Evolutionary conservation across 179 eudicot genomes (phyloP), one percentile per base, ranked within the genome.

Genomic region (Gypsophila paniculata): DNA sequence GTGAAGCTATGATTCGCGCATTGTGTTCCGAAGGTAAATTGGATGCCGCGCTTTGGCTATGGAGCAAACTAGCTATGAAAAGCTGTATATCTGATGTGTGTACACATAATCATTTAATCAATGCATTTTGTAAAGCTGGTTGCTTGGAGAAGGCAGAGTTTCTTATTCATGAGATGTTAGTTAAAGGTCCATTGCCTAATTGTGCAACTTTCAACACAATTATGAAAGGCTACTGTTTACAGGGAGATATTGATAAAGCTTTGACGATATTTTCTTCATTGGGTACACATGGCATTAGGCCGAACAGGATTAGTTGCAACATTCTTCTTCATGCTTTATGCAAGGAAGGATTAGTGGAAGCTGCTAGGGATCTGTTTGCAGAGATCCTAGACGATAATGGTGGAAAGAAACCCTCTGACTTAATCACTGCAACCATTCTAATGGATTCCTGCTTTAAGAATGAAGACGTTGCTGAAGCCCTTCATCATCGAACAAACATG

Each of bases 251-350:
- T 51, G 96, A 87, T 74, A 85, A 77, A 78, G 97, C 92, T 72
- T 82, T 86, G 11, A 80, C 86, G 64, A 53, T 88, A 55, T 76
- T 86, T 69, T 86, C 86, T 46, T 81, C 87, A 61, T 89, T 91
- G 96, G 65, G 71, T 55, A 73, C 66, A 59, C 34, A 22, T 74
- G 87, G 84, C 38, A 71, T 86, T 61, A 78, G 65, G 60, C 96
- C 97, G 65, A 86, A 89, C 71, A 85, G 69, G 75, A 80, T 89
- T 65, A 83, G 91, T 17, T 84, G 85, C 71, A 89, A 87, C 78
- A 86, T 89, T 71, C 86, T 91, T 59, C 86, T 91, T 54, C 88
- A 89, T 76, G 88, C 91, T 66, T 86, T 91, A 68, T 87, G 96
- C 78, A 84, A 85, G 77, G 82, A 83, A 84, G 97, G 96, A 69